phyloP scores from a whole-genome alignment of 441 rosid species.

The Francoa sonchifolia region DNA sequence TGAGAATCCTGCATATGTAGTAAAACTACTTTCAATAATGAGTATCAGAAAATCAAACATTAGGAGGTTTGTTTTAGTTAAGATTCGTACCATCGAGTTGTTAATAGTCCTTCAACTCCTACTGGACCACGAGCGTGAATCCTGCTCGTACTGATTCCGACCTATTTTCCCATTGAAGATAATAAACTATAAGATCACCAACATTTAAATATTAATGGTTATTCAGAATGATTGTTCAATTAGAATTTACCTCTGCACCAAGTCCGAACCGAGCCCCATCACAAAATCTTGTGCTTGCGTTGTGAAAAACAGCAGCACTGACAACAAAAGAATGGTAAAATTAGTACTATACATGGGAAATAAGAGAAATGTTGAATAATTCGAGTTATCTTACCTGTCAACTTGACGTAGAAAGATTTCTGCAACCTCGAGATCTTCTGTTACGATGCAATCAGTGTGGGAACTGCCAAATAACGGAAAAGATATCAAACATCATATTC shows the following conservation, averaged over 20 bases:
- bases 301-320: slow-evolving; percentile 99
- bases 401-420: slow-evolving; percentile 66
- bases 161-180: slow-evolving; percentile 32
- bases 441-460: slow-evolving; percentile 83
- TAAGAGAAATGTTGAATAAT: neutral
- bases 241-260: slow-evolving; percentile 88
- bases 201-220: neutral
- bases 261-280: slow-evolving; percentile 94
- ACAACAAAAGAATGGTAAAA: slow-evolving; percentile 2
- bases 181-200: slow-evolving; percentile 2
- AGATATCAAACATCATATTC: neutral
- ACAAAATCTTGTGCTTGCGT: slow-evolving; percentile 89
- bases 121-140: slow-evolving; percentile 99
- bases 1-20: slow-evolving; percentile 55
- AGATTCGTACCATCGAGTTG: slow-evolving; percentile 98
- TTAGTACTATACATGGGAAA: neutral
- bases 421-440: slow-evolving; percentile 63
- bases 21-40: too few species aligned
- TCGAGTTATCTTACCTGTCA: slow-evolving; percentile 46
- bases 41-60: too few species aligned
- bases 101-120: slow-evolving; percentile 89
- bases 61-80: too few species aligned
- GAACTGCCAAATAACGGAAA: slow-evolving; percentile 40
- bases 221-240: neutral
- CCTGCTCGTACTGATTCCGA: slow-evolving; percentile 93